These are phyloP conservation scores for Chlorella sorokiniana DNA, from an alignment of 139 green algal species.

Conservation along the genomic window DNA sequence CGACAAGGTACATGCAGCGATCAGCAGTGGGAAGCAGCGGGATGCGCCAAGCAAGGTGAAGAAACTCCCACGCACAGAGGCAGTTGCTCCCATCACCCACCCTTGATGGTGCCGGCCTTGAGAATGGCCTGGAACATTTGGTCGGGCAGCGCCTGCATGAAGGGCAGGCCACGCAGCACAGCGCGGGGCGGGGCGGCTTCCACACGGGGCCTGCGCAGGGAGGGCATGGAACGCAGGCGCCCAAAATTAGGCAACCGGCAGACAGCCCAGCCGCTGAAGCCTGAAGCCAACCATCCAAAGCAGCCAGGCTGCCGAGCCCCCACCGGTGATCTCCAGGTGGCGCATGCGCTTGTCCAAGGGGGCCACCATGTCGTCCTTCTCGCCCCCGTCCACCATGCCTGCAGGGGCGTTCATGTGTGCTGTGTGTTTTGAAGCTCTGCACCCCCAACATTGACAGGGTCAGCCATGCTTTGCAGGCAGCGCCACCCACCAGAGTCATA, in stretches of 20 bases:
- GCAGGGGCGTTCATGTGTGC: neutral
- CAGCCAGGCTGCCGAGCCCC: neutral
- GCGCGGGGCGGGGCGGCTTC: conserved; percentile 55
- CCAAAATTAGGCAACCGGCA: neutral
- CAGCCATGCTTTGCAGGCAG: neutral
- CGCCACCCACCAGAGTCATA: conserved; percentile 42
- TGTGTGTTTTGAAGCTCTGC: too few relatives aligned
- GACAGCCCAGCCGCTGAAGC: neutral
- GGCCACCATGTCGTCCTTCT: conserved; percentile 62
- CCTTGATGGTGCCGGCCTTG: conserved; percentile 22
- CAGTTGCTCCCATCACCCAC: neutral
- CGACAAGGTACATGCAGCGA: too few relatives aligned
- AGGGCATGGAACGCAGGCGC: neutral
- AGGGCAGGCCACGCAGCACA: conserved; percentile 70
- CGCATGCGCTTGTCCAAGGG: conserved; percentile 68
- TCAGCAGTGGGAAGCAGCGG: neutral
- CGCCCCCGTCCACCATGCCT: conserved; percentile 77
- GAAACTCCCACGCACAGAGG: neutral
- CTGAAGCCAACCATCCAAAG: neutral
- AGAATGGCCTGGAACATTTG: conserved; percentile 24
- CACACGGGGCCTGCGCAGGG: conserved; percentile 61
- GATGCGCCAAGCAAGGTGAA: neutral
- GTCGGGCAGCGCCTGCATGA: conserved; percentile 49
- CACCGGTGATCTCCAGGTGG: conserved; percentile 59
- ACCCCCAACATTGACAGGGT: neutral